Evolutionary conservation across 2,329 filamentous ascomycete genomes (phyloP), one percentile per base, ranked within the genome.

Genomic region (Epichloe aotearoae): DNA sequence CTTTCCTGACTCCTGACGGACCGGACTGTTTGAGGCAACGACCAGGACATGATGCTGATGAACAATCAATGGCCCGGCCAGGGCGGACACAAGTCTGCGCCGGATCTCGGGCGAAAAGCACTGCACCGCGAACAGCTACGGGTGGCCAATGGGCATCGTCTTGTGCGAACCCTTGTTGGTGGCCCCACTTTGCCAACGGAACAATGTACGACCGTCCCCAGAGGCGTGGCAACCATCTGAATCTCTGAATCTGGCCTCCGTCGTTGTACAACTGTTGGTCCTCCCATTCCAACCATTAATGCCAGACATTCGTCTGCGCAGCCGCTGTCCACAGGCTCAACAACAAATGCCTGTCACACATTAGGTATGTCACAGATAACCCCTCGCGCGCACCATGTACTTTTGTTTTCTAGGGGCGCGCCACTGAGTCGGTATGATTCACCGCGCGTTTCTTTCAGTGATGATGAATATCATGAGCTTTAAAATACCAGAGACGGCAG

Each of bases 381-480:
- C 48, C 41, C 6, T 37, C 33, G n/a, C 40, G 14, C n/a, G 20
- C 14, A 41, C 40, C 11, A 17, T 3, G n/a, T 14, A 40, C 23
- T n/a, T 34, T 23, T 26, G 1, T 45, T 20, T 4, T 19, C 30
- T 17, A n/a, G 17, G 17, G 17, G 14, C 11, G 17, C 34, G 44
- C 20, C 14, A 46, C 14, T 37, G n/a, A 3, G 23, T 20, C 11
- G 14, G 36, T 19, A 20, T 38, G 7, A 40, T 42, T 39, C 20
- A 37, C 39, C 46, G 36, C 37, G 39, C 41, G 33, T 46, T 48
- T 26, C 43, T 20, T 53, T 50, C 50, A 41, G 57, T 69, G 71
- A 72, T 70, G 71, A 73, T 66, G 69, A 55, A 57, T 60, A 59
- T 54, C 58, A 63, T 52, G 66, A 68, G 66, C 66, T 63, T 66